Percentiles rank a stretch among this genome's conserved stretches.
Evolutionary conservation across 2,329 filamentous ascomycete species (phyloP).

Genomic region (Golovinomyces cichoracearum): DNA sequence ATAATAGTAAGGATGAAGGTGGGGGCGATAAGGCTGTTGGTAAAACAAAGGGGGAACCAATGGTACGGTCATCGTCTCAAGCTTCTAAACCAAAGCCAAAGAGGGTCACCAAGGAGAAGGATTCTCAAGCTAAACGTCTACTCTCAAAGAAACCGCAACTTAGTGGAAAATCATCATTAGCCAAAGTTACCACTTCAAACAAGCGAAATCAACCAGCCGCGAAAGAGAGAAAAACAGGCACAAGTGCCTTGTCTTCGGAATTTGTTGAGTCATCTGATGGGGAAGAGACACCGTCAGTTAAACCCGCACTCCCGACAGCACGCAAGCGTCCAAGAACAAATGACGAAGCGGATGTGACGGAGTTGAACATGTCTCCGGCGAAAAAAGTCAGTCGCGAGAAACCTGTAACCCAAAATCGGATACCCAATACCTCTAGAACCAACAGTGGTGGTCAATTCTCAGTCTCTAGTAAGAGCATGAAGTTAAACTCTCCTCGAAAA

Average conservation of each 20-base stretch:
- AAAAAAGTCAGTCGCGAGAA: conserved; percentile 15
- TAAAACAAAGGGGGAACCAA: conserved; percentile 18
- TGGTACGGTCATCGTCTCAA: conserved; percentile 25
- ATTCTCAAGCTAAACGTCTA: conserved; percentile 30
- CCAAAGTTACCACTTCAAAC: not conserved
- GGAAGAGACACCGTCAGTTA: conserved; percentile 6
- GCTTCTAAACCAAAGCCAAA: conserved; percentile 27
- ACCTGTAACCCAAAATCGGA: conserved; percentile 18
- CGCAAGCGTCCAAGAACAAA: conserved; percentile 29
- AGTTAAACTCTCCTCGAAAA: conserved; percentile 32
- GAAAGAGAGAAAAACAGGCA: conserved; percentile 9
- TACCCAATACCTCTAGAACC: conserved; percentile 22
- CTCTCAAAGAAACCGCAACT: conserved; percentile 17
- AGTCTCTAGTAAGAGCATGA: conserved; percentile 17
- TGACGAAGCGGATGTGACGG: conserved; percentile 11
- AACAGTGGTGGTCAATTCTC: conserved; percentile 18
- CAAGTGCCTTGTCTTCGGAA: conserved; percentile 13
- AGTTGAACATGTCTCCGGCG: conserved; percentile 11
- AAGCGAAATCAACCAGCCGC: conserved; percentile 1
- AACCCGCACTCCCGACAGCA: conserved; percentile 16
- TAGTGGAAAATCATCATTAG: conserved; percentile 1
- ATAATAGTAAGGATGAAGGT: conserved; percentile 18
- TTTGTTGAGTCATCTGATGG: conserved; percentile 15
- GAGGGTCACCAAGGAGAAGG: conserved; percentile 24
- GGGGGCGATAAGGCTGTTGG: conserved; percentile 13